These are phyloP conservation scores for Phytophthora litchii DNA, from an alignment of 352 stramenopile species.

Conservation along the genomic window DNA sequence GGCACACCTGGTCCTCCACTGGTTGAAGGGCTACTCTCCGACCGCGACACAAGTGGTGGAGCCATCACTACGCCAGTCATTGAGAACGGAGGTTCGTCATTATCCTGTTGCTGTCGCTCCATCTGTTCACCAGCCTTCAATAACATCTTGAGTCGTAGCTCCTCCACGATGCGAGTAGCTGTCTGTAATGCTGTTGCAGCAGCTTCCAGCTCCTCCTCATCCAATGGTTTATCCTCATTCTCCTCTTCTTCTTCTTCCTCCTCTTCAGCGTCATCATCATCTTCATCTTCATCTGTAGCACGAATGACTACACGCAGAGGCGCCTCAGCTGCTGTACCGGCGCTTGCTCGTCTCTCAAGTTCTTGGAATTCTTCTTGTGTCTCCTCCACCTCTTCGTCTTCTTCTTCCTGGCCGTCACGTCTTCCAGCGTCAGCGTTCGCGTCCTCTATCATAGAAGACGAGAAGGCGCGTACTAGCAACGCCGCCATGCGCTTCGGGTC, in stretches of 20 bases:
- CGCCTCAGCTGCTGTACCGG: neutral
- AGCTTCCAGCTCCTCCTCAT: conserved; percentile 51
- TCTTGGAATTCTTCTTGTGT: conserved; percentile 37
- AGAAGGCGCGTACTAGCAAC: conserved; percentile 54
- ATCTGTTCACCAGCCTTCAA: conserved; percentile 55
- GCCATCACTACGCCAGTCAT: conserved; percentile 15
- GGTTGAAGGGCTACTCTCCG: conserved; percentile 1
- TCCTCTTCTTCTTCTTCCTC: conserved; percentile 44
- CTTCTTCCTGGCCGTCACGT: conserved; percentile 17
- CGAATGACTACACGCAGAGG: conserved; percentile 26
- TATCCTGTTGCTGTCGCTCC: conserved; percentile 39
- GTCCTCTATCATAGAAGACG: conserved; percentile 30
- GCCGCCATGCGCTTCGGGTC: conserved; percentile 52
- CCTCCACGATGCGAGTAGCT: conserved; percentile 58
- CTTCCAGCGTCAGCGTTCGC: conserved; percentile 5
- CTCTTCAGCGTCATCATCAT: conserved; percentile 53
- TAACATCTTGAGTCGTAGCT: conserved; percentile 59
- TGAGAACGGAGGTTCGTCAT: conserved; percentile 15
- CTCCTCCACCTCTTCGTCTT: conserved; percentile 42
- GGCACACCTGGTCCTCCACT: conserved; percentile 44
- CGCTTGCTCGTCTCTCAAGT: conserved; percentile 16
- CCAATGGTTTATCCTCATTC: conserved; percentile 33
- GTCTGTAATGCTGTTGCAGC: conserved; percentile 57
- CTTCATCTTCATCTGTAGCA: conserved; percentile 26
- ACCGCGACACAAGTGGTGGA: conserved; percentile 4